Conservation (phyloP, 2,329 filamentous ascomycete species). For the Alternaria gansuensis region DNA sequence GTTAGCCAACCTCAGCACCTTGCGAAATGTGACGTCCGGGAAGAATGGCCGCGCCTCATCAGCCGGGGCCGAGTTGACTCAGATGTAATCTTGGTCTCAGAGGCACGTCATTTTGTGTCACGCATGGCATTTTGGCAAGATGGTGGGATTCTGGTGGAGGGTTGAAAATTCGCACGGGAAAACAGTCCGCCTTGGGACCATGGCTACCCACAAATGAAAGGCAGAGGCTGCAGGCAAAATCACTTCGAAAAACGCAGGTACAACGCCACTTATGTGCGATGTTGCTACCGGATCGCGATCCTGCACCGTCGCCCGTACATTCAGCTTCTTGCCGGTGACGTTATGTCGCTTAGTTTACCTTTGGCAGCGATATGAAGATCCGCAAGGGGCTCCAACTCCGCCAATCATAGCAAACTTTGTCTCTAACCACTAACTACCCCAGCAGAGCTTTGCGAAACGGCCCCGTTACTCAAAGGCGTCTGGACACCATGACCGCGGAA, state of each 20-base stretch:
- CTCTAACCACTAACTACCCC: conserved; percentile 14
- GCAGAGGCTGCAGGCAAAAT: conserved; percentile 12
- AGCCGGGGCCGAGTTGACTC: conserved; percentile 7
- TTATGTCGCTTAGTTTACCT: conserved; percentile 35
- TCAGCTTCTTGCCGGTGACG: conserved; percentile 39
- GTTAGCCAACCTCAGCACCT: conserved; percentile 18
- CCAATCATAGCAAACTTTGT: conserved; percentile 34
- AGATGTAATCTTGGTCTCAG: conserved; percentile 14
- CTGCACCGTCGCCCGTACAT: conserved; percentile 26
- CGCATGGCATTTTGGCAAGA: conserved; percentile 17
- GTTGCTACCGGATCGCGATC: conserved; percentile 37
- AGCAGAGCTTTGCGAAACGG: conserved; percentile 24
- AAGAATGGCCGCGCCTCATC: background rate
- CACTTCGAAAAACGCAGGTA: conserved; percentile 37
- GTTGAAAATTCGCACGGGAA: conserved; percentile 15
- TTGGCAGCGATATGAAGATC: conserved; percentile 27
- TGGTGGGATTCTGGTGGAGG: conserved; percentile 24
- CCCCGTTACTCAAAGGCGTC: conserved; percentile 21
- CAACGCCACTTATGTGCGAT: conserved; percentile 30
- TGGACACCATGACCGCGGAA: conserved; percentile 13
- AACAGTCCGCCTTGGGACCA: conserved; percentile 6
- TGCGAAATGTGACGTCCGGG: conserved; percentile 21
- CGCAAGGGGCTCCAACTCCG: conserved; percentile 18
- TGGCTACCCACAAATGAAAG: conserved; percentile 2
- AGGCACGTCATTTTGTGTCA: conserved; percentile 26